phyloP scores from a whole-genome alignment of 2,329 filamentous ascomycete species.

The Amauroascus niger region DNA sequence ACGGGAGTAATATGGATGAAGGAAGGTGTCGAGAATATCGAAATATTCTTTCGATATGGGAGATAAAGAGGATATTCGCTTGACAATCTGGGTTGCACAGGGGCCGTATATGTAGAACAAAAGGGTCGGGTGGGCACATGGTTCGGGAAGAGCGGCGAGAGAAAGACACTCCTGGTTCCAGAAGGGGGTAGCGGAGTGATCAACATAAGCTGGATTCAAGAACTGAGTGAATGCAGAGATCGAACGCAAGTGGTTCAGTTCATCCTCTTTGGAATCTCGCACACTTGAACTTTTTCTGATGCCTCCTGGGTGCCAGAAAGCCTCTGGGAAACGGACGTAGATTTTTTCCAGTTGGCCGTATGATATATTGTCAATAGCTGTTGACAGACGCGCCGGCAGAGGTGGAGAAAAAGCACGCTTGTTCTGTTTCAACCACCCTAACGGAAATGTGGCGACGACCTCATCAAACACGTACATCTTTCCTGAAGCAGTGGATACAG shows the following conservation, averaged over 20 bases:
- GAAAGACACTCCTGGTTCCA: conserved; percentile 75
- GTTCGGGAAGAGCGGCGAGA: conserved; percentile 54
- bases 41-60: conserved; percentile 42
- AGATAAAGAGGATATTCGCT: conserved; percentile 24
- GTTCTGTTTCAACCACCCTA: conserved; percentile 47
- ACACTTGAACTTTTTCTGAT: neutral
- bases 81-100: conserved; percentile 33
- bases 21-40: conserved; percentile 53
- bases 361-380: conserved; percentile 41
- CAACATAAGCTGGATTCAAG: conserved; percentile 59
- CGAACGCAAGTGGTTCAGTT: conserved; percentile 21
- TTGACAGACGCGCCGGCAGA: conserved; percentile 34
- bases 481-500: conserved; percentile 33
- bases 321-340: conserved; percentile 58
- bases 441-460: conserved; percentile 44
- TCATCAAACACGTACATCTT: conserved; percentile 40
- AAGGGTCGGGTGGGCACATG: conserved; percentile 63
- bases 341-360: conserved; percentile 42
- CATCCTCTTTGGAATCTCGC: conserved; percentile 12
- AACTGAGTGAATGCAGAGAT: conserved; percentile 63
- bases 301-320: conserved; percentile 55
- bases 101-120: conserved; percentile 58
- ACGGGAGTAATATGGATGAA: conserved; percentile 66
- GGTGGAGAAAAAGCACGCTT: conserved; percentile 37
- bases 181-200: conserved; percentile 48